These are phyloP conservation scores for Endoconidiophora polonica DNA, from an alignment of 2,329 filamentous ascomycete genomes.

Conservation along the genomic window DNA sequence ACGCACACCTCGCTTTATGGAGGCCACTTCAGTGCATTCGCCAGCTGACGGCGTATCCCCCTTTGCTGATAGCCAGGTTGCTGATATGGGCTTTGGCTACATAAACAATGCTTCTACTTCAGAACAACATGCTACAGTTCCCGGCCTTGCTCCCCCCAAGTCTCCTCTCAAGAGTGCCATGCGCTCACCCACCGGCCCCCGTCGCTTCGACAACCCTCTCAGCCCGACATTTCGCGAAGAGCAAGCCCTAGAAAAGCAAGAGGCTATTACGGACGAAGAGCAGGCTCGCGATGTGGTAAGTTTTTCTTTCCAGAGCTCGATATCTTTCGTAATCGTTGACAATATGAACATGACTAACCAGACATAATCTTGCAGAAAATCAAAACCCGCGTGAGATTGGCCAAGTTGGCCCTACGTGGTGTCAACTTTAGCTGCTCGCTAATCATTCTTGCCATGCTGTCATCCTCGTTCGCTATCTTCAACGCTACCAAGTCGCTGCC, in stretches of 20 bases:
- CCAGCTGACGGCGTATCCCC: constrained; percentile 47
- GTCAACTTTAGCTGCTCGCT: constrained; percentile 95
- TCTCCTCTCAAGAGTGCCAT: constrained; percentile 81
- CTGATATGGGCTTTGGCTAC: constrained; percentile 86
- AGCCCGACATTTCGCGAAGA: constrained; percentile 89
- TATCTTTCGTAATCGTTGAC: background rate
- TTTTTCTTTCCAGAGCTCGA: constrained; percentile 14
- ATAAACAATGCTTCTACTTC: constrained; percentile 44
- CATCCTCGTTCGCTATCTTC: constrained; percentile 82
- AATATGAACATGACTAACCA: constrained; percentile 20
- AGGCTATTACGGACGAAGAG: constrained; percentile 65
- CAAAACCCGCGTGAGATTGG: constrained; percentile 78
- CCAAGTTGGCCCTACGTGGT: constrained; percentile 85
- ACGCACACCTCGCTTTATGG: constrained; percentile 62
- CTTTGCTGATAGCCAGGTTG: constrained; percentile 49
- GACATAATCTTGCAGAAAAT: constrained; percentile 47
- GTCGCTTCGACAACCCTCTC: constrained; percentile 56
- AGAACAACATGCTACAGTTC: constrained; percentile 4
- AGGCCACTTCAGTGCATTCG: constrained; percentile 64
- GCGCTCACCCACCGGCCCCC: constrained; percentile 68
- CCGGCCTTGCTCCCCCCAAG: constrained; percentile 40
- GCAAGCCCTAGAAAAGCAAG: constrained; percentile 69
- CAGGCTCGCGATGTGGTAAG: constrained; percentile 78
- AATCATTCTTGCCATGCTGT: constrained; percentile 82
- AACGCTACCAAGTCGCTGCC: constrained; percentile 66